phyloP scores from a whole-genome alignment of 2,329 filamentous ascomycete genomes.

The Lecanicillium sp. region DNA sequence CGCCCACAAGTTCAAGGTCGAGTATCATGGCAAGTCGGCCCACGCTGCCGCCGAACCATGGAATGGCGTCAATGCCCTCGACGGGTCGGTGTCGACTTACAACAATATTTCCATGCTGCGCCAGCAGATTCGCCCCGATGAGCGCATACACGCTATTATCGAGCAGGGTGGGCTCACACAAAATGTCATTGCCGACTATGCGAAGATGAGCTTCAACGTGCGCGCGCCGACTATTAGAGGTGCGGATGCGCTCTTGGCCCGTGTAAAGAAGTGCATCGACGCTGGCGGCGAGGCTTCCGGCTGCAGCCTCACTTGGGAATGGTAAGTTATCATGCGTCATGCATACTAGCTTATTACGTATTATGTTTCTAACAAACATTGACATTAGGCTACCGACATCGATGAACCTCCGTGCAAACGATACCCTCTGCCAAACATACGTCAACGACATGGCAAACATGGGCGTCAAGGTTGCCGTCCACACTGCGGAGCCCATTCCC shows the following conservation, averaged over 20 bases:
- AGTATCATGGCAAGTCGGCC: conserved; percentile 24
- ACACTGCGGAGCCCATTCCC: conserved; percentile 24
- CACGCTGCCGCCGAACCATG: conserved; percentile 29
- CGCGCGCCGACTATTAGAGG: conserved; percentile 21
- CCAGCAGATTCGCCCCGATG: conserved; percentile 28
- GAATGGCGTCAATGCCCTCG: conserved; percentile 30
- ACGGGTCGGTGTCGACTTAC: conserved; percentile 27
- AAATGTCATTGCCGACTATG: conserved; percentile 28
- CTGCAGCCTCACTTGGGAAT: conserved; percentile 21
- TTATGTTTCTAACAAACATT: neutral
- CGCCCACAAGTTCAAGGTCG: conserved; percentile 22
- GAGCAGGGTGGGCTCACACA: conserved; percentile 26
- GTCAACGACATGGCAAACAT: conserved; percentile 28
- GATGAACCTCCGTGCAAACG: conserved; percentile 20
- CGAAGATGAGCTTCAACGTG: conserved; percentile 25
- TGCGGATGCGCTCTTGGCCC: conserved; percentile 15
- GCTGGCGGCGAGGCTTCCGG: conserved; percentile 20
- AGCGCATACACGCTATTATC: conserved; percentile 29
- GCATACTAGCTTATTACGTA: neutral
- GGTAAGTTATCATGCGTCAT: conserved; percentile 13
- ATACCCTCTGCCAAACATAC: conserved; percentile 31
- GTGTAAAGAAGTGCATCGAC: conserved; percentile 22
- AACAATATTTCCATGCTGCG: conserved; percentile 27
- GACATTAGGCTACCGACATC: neutral
- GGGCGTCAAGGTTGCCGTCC: conserved; percentile 23